phyloP scores from a whole-genome alignment of 2,329 filamentous ascomycete species.

The Lanzia echinophila region DNA sequence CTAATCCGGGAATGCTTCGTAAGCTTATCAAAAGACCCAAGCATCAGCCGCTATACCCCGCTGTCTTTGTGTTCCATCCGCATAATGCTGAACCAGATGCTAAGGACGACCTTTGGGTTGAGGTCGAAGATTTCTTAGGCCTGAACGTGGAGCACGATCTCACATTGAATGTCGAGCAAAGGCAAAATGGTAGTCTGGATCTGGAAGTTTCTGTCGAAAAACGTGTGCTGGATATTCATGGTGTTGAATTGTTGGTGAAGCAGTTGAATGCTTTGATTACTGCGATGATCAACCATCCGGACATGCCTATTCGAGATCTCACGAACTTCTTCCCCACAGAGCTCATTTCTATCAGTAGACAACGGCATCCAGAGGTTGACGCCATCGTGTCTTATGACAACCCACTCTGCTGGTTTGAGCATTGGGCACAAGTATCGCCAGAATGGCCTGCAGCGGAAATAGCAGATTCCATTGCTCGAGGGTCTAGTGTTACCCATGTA shows the following conservation, averaged over 20 bases:
- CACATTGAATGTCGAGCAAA: neutral
- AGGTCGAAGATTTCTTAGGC: conserved; percentile 2
- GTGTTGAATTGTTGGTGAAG: neutral
- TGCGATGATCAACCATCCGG: neutral
- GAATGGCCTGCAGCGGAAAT: neutral
- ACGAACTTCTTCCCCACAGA: neutral
- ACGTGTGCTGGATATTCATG: neutral
- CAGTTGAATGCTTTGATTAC: neutral
- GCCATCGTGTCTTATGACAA: neutral
- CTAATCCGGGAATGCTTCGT: neutral
- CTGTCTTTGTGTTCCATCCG: conserved; percentile 1
- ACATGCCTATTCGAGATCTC: neutral
- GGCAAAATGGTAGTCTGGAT: neutral
- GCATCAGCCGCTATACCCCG: neutral
- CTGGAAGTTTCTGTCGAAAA: neutral
- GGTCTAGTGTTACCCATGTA: neutral
- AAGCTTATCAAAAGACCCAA: conserved; percentile 2
- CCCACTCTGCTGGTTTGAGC: conserved; percentile 6
- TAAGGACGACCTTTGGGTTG: neutral
- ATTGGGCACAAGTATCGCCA: neutral
- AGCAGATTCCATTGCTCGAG: neutral
- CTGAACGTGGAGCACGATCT: conserved; percentile 2
- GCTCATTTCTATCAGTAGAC: neutral
- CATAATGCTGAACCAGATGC: neutral
- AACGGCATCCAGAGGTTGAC: neutral